Conservation (phyloP, 2,329 filamentous ascomycete species). For the Stromatinia cepivora region DNA sequence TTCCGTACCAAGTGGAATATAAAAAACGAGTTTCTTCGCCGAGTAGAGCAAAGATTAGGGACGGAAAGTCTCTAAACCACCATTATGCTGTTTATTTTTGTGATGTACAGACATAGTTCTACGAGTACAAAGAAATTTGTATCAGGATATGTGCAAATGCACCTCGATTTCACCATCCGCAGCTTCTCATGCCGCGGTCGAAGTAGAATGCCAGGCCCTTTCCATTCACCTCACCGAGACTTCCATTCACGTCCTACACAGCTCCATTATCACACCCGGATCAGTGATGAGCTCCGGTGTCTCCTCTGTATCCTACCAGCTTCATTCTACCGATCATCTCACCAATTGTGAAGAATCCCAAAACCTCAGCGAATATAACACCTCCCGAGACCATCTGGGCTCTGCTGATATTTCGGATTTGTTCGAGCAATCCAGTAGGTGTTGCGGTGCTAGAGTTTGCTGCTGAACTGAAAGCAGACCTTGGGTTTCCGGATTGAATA, state of each 20-base stretch:
- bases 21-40: background rate
- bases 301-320: constrained; percentile 86
- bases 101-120: constrained; percentile 33
- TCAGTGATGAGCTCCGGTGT: constrained; percentile 59
- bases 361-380: constrained; percentile 78
- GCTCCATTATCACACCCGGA: constrained; percentile 17
- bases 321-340: constrained; percentile 97
- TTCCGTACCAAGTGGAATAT: background rate
- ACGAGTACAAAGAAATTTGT: constrained; percentile 29
- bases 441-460: constrained; percentile 49
- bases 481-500: constrained; percentile 62
- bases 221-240: background rate
- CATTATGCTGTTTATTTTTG: constrained; percentile 36
- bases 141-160: constrained; percentile 30
- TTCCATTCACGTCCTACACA: constrained; percentile 1
- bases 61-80: constrained; percentile 27
- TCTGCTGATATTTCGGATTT: constrained; percentile 67
- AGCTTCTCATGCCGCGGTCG: constrained; percentile 21
- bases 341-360: constrained; percentile 97
- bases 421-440: constrained; percentile 56
- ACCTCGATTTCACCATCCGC: constrained; percentile 22
- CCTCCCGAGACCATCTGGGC: constrained; percentile 71
- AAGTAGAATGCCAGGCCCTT: constrained; percentile 23
- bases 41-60: constrained; percentile 4
- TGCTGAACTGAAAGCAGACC: constrained; percentile 52